phyloP scores from a whole-genome alignment of 2,329 filamentous ascomycete species.

The Reticulascus tulasneorum region DNA sequence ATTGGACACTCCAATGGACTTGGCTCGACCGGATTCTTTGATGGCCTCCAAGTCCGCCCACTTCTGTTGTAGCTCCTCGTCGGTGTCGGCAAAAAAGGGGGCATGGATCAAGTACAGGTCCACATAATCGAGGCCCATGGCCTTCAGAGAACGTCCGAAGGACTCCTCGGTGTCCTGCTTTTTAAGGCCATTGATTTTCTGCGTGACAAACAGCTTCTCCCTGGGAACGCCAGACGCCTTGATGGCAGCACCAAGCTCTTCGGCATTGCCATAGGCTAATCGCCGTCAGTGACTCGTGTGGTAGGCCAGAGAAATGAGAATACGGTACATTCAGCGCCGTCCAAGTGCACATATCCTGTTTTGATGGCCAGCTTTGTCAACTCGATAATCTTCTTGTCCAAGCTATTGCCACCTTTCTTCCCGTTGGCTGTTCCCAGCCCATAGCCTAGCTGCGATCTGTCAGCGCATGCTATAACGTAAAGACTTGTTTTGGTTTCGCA shows the following conservation, averaged over 20 bases:
- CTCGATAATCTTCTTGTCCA: constrained; percentile 51
- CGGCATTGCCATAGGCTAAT: constrained; percentile 60
- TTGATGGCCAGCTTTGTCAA: constrained; percentile 59
- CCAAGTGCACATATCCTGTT: constrained; percentile 68
- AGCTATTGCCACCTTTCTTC: constrained; percentile 47
- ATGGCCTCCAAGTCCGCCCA: constrained; percentile 64
- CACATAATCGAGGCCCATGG: constrained; percentile 66
- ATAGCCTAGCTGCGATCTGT: constrained; percentile 56
- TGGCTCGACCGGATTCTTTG: constrained; percentile 60
- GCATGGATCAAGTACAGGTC: constrained; percentile 66
- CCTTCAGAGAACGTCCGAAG: constrained; percentile 57
- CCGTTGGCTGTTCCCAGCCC: constrained; percentile 67
- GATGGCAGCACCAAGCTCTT: constrained; percentile 69
- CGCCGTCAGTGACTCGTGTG: constrained; percentile 6
- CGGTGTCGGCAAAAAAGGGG: constrained; percentile 48
- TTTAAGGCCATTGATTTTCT: constrained; percentile 45
- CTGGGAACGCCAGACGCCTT: constrained; percentile 61
- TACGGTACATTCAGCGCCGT: constrained; percentile 63
- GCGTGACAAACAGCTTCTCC: constrained; percentile 65
- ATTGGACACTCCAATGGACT: constrained; percentile 75
- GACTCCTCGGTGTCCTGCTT: constrained; percentile 42
- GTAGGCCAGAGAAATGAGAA: background rate
- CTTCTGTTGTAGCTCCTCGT: constrained; percentile 50
- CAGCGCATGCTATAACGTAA: constrained; percentile 1
- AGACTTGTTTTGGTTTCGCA: too few species aligned